Evolutionary conservation across 257 asterid genomes (phyloP), one percentile per base, ranked within the genome.

Genomic region (Solanum microdontum): DNA sequence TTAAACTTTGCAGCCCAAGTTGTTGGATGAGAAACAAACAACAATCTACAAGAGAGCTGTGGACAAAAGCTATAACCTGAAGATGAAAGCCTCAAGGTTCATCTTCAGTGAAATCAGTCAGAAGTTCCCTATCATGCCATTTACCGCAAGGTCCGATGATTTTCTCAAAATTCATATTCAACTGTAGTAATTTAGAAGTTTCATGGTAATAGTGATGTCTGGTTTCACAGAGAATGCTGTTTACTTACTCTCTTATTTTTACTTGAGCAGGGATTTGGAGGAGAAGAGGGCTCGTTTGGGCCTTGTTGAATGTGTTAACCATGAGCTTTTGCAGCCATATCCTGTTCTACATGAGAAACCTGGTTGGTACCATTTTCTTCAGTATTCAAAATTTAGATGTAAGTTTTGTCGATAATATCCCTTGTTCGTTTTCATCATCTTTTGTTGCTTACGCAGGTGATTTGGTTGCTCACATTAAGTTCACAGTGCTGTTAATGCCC

Each of bases 261-360:
- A 86, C 36, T 32, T 73, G 74, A 82, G 84, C 91, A 97, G 99
- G 95, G 98, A 95, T 87, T 94, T 96, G 94, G 98, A 96, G 91
- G 99, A 96, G 92, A 96, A 96, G 91, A 94, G 98, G 76, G 98
- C 97, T 84, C 95, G 97, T 32, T 86, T 96, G 76, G 99, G 99
- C 76, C 91, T 96, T 17, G 97, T 94, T 14, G 99, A 96, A 90
- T 96, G 98, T 88, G 96, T 96, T 70, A 94, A 93, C 89, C 99
- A 96, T 12, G 98, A 96, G 40, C 98, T 96, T n/a, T 69, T 95
- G 90, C 98, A 96, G 90, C 99, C 99, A 24, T 96, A 96, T 87
- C 98, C 98, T 23, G 99, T 96, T 86, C 96, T 95, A 86, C 97
- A 96, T 6, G 99, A 96, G 92, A 96, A 94, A 90, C 98, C 98